Conservation (phyloP, 2,329 filamentous ascomycete species). For the Cladosporium colombiae region DNA sequence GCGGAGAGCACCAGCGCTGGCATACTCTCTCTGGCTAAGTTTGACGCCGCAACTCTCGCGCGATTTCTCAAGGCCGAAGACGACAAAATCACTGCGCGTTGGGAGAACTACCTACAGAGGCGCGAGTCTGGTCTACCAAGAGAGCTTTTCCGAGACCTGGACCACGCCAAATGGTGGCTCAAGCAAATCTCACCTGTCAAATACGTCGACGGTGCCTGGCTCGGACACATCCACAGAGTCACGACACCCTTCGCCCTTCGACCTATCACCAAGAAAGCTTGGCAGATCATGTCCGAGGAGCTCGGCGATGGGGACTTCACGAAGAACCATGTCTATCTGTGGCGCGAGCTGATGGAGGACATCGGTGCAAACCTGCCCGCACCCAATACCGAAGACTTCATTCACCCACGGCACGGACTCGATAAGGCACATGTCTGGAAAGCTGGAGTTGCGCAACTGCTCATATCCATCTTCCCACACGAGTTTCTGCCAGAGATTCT, state of each 20-base stretch:
- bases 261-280: not conserved
- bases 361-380: constrained; percentile 38
- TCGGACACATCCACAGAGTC: not conserved
- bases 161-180: not conserved
- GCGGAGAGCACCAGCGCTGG: not conserved
- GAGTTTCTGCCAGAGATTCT: constrained; percentile 54
- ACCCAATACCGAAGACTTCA: constrained; percentile 36
- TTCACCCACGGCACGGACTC: constrained; percentile 30
- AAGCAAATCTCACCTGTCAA: not conserved
- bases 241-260: not conserved
- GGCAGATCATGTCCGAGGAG: constrained; percentile 50
- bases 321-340: constrained; percentile 49
- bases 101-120: not conserved
- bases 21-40: not conserved
- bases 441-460: constrained; percentile 48
- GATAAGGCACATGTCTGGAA: constrained; percentile 43
- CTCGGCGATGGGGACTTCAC: constrained; percentile 51
- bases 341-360: constrained; percentile 36
- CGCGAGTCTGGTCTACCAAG: not conserved
- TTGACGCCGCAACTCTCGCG: not conserved
- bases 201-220: not conserved
- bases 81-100: not conserved
- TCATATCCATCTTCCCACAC: constrained; percentile 51
- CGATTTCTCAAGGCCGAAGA: not conserved
- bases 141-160: not conserved